A percentile compares a stretch with the other conserved stretches of the same genome.
Evolutionary conservation across 345 rosid species (phyloP).

Genomic region (Aquilaria malaccensis): DNA sequence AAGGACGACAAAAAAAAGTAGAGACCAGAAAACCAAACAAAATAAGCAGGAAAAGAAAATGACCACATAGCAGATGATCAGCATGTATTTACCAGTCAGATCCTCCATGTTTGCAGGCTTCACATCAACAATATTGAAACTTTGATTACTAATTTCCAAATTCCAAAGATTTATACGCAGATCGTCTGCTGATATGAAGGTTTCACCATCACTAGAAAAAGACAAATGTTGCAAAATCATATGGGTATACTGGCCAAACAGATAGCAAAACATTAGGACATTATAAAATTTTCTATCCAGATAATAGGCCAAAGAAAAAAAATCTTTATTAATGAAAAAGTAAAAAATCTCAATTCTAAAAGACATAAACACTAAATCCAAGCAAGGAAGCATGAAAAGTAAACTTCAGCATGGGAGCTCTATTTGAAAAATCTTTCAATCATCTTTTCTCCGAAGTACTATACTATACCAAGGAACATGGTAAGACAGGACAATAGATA

Average conservation of each 20-base stretch:
- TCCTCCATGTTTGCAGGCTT: conserved; percentile 99
- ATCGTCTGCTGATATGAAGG: conserved; percentile 97
- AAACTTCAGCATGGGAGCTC: too few species aligned
- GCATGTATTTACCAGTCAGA: conserved; percentile 54
- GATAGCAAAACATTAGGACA: too few species aligned
- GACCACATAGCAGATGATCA: background rate
- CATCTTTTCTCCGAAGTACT: too few species aligned
- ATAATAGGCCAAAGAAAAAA: too few species aligned
- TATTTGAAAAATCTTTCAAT: too few species aligned
- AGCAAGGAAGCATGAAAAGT: background rate
- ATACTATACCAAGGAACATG: too few species aligned
- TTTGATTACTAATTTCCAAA: conserved; percentile 91
- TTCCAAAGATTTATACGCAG: conserved; percentile 98
- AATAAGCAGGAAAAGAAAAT: conserved; percentile 1
- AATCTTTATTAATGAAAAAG: background rate
- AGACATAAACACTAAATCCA: background rate
- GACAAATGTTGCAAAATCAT: conserved; percentile 6
- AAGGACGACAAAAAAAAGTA: conserved; percentile 1
- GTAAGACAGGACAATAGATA: too few species aligned
- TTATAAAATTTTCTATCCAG: too few species aligned
- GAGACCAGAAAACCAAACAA: conserved; percentile 4
- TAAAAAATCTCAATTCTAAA: background rate
- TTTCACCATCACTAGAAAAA: conserved; percentile 74
- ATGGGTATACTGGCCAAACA: too few species aligned
- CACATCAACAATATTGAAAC: conserved; percentile 96